Evolutionary conservation across 1,284 basidiomycete genomes (phyloP).

Genomic region (Rhodotorula sp.): DNA sequence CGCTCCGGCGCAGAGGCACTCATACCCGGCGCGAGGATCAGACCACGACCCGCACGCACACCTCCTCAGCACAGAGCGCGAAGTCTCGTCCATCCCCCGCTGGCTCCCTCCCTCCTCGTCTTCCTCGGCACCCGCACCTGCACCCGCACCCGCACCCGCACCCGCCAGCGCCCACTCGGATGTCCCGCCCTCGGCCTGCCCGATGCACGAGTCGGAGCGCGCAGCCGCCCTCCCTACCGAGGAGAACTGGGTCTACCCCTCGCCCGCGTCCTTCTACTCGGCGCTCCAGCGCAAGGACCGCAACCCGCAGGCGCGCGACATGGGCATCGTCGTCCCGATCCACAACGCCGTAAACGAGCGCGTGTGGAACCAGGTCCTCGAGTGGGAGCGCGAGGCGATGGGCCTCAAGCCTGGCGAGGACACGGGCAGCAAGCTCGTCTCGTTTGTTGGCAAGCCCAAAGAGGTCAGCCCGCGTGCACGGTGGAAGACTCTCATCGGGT

Average conservation of each 20-base stretch:
- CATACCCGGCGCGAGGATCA: constrained; percentile 32
- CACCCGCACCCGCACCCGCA: constrained; percentile 3
- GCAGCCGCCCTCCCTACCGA: constrained; percentile 55
- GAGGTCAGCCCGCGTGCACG: constrained; percentile 79
- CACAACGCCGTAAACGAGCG: constrained; percentile 99
- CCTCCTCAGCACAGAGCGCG: constrained; percentile 60
- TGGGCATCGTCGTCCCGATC: constrained; percentile 95
- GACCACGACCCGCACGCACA: constrained; percentile 55
- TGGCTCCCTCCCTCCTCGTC: constrained; percentile 33
- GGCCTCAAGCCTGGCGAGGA: constrained; percentile 62
- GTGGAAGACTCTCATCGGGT: constrained; percentile 83
- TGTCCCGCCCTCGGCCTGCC: constrained; percentile 29
- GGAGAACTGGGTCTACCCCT: constrained; percentile 94
- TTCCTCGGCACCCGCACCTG: constrained; percentile 5
- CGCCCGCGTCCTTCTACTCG: constrained; percentile 91
- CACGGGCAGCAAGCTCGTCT: constrained; percentile 66
- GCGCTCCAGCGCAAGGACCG: constrained; percentile 95
- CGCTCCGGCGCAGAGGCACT: constrained; percentile 39
- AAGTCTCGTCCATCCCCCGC: constrained; percentile 86
- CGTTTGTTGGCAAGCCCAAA: constrained; percentile 76
- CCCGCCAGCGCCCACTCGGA: constrained; percentile 15
- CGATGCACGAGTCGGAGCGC: constrained; percentile 19
- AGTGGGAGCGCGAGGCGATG: constrained; percentile 74
- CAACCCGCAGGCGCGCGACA: constrained; percentile 71
- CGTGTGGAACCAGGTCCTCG: constrained; percentile 85